Evolutionary conservation across 83 land plant genomes (phyloP).

Genomic region (Diphasiastrum complanatum): DNA sequence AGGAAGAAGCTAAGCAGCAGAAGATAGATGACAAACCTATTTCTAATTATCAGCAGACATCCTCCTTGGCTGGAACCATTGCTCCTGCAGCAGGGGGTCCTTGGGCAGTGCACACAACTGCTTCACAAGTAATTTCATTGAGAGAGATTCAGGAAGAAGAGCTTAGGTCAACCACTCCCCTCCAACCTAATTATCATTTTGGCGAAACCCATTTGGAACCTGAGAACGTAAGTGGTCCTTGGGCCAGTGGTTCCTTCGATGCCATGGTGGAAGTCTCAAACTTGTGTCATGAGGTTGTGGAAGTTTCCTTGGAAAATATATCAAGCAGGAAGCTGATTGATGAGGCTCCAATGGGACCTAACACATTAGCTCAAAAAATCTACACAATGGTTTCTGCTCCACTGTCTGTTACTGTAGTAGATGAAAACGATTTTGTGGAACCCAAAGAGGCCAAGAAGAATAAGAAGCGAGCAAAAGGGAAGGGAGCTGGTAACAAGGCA

Average conservation of each 20-base stretch:
- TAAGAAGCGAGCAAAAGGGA: slow-evolving; percentile 32
- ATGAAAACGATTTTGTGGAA: slow-evolving; percentile 34
- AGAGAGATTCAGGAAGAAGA: slow-evolving; percentile 38
- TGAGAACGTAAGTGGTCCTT: not conserved
- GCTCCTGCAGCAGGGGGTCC: slow-evolving; percentile 13
- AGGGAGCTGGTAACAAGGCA: slow-evolving; percentile 14
- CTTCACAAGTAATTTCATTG: slow-evolving; percentile 18
- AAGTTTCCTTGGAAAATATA: no score
- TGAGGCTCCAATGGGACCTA: not conserved
- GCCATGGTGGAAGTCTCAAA: no score
- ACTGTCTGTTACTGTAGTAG: not conserved
- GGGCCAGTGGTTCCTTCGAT: not conserved
- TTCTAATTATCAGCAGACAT: not conserved
- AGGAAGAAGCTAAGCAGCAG: no score
- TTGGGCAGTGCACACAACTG: slow-evolving; percentile 17
- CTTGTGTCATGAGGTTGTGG: no score
- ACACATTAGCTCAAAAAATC: not conserved
- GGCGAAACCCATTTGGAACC: no score
- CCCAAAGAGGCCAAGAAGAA: slow-evolving; percentile 40
- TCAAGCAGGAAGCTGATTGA: no score
- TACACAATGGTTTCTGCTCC: not conserved
- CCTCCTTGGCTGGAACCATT: slow-evolving; percentile 11
- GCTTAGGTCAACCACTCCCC: not conserved
- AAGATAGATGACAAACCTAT: no score
- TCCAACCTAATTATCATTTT: not conserved